Evolutionary conservation across 2,329 filamentous ascomycete species (phyloP).

Genomic region (Purpureocillium lavendulum): DNA sequence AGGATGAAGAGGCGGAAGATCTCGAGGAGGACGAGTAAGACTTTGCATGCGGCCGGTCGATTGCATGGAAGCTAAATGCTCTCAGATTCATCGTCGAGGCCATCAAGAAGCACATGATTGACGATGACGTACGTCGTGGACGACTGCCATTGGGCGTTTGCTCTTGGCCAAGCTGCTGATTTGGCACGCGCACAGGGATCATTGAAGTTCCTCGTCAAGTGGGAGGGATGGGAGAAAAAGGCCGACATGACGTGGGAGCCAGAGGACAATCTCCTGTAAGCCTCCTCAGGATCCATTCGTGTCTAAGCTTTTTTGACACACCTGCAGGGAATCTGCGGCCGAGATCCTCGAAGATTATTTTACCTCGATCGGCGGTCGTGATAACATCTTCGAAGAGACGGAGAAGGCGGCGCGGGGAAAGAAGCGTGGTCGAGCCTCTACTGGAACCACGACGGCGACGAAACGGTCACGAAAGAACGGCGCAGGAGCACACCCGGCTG

Average conservation of each 20-base stretch:
- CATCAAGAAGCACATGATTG: conserved; percentile 58
- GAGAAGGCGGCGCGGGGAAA: conserved; percentile 42
- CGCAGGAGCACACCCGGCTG: conserved; percentile 32
- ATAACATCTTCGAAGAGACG: conserved; percentile 42
- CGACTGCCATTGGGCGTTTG: too few relatives aligned
- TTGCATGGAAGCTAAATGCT: too few relatives aligned
- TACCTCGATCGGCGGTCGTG: conserved; percentile 52
- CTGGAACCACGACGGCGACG: conserved; percentile 23
- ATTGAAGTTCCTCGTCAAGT: conserved; percentile 65
- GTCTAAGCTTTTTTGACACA: neutral
- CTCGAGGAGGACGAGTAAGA: conserved; percentile 13
- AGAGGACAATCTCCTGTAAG: conserved; percentile 48
- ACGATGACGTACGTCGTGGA: conserved; percentile 37
- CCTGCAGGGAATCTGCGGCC: conserved; percentile 43
- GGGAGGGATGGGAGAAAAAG: conserved; percentile 68
- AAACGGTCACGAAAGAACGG: conserved; percentile 41
- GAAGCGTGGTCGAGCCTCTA: conserved; percentile 47
- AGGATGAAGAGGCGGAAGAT: neutral
- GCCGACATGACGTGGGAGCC: conserved; percentile 72
- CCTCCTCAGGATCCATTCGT: neutral
- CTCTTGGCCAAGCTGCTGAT: conserved; percentile 1
- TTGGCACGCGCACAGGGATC: conserved; percentile 28
- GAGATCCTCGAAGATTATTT: conserved; percentile 60
- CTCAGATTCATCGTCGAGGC: conserved; percentile 65
- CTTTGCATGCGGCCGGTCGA: conserved; percentile 4